Evolutionary conservation across 495 filamentous ascomycete genomes (phyloP).

Genomic region (Hypomontagnella submonticulosa): DNA sequence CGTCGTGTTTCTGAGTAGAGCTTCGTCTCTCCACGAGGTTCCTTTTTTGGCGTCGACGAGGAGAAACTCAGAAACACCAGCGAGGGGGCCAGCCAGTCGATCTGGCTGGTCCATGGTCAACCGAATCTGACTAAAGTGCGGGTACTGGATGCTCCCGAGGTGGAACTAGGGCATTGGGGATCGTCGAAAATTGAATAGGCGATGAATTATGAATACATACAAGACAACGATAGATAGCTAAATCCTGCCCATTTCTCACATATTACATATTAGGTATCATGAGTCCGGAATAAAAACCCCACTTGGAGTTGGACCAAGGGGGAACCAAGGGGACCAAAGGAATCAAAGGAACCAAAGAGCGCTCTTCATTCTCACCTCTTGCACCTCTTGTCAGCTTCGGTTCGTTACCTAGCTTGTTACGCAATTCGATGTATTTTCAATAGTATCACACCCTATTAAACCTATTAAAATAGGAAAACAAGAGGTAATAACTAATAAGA

Average conservation of each 20-base stretch:
- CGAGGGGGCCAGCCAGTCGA: conserved; percentile 29
- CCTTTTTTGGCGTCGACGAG: conserved; percentile 43
- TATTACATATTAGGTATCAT: conserved; percentile 23
- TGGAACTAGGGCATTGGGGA: conserved; percentile 41
- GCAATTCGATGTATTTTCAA: conserved; percentile 14
- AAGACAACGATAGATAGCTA: conserved; percentile 41
- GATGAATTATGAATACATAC: conserved; percentile 36
- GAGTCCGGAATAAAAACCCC: conserved; percentile 39
- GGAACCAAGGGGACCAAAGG: conserved; percentile 20
- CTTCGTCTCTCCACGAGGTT: conserved; percentile 22
- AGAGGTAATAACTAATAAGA: conserved; percentile 18
- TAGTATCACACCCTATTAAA: conserved; percentile 35
- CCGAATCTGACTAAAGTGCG: conserved; percentile 47
- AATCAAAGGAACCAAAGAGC: conserved; percentile 21
- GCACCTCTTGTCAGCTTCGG: conserved; percentile 35
- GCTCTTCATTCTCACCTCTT: conserved; percentile 13
- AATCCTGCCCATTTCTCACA: conserved; percentile 34
- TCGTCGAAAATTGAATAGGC: conserved; percentile 39
- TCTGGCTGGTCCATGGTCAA: conserved; percentile 41
- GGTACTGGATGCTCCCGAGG: conserved; percentile 48
- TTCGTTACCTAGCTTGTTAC: conserved; percentile 5
- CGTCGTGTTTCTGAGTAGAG: conserved; percentile 28
- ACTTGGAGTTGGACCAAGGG: conserved; percentile 35
- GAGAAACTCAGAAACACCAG: conserved; percentile 15
- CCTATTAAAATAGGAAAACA: conserved; percentile 13